phyloP scores from a whole-genome alignment of 176 grass and related monocot species.

The Bothriochloa decipiens region DNA sequence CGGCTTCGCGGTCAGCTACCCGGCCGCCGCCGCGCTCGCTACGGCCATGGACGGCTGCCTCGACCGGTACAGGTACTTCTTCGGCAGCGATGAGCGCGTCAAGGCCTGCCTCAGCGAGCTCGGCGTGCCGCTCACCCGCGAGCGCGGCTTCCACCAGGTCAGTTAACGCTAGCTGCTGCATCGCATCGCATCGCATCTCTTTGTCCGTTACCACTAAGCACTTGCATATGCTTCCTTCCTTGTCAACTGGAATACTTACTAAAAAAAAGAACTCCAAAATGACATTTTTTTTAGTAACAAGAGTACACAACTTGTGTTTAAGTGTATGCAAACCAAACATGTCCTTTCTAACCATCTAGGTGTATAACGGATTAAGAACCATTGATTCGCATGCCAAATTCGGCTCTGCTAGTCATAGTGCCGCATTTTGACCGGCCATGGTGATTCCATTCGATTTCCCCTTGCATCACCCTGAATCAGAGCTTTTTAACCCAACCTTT shows the following conservation, averaged over 20 bases:
- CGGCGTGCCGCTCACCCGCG: constrained; percentile 83
- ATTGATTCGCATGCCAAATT: constrained; percentile 6
- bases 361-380: not conserved
- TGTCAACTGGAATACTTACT: not conserved
- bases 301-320: not conserved
- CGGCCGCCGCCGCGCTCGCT: constrained; percentile 69
- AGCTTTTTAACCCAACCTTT: constrained; percentile 37
- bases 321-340: not conserved
- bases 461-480: not conserved
- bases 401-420: not conserved
- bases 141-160: constrained; percentile 97
- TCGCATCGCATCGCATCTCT: not conserved
- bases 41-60: constrained; percentile 74
- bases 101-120: constrained; percentile 85
- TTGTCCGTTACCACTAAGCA: not conserved
- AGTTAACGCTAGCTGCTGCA: not conserved
- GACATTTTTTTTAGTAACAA: too few species aligned
- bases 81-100: constrained; percentile 92
- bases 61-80: constrained; percentile 62
- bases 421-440: not conserved
- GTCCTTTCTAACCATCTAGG: constrained; percentile 1
- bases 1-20: constrained; percentile 86
- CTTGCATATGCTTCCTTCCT: not conserved
- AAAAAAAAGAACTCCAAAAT: not conserved
- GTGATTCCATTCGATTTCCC: not conserved